Evolutionary conservation across 305 asterid species (phyloP), one percentile per base, ranked within the genome.

Genomic region (Rubia tinctorum): DNA sequence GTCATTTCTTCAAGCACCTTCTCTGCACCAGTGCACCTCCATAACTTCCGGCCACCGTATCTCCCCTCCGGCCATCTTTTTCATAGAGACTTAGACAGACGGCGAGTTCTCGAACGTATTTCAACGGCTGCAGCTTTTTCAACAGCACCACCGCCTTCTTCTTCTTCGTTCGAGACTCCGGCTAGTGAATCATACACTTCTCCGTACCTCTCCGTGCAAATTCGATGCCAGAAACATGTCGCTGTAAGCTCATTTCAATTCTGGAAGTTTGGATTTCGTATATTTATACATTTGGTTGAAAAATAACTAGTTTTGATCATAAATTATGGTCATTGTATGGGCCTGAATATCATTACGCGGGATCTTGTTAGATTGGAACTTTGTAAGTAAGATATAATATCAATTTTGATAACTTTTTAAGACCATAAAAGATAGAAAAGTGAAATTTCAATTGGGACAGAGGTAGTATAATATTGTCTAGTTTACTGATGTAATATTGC

Each of bases 1-100:
- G 90, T 81, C 90, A 84, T 88, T 88, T 93, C 86, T 63, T 83
- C 95, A 93, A 90, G 86, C 95, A 88, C 76, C 84, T 87, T 2
- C 76, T 76, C 39, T 76, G 71, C 85, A n/a, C n/a, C n/a, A n/a
- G n/a, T n/a, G n/a, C n/a, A 58, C 75, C 83, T 58, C 45, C 70
- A 59, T 75, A 80, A 64, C 65, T 78, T 77, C 83, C 81, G 69
- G 68, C 75, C 73, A 62, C 72, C 78, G 62, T 8, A 27, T 69
- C 68, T 80, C 55, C 74, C 45, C 42, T 23, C 67, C 62, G 39
- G 43, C 76, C 37, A 44, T 73, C 68, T 53, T 43, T 43, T 62
- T 76, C n/a, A 12, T 64, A 43, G 68, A 64, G 51, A 66, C n/a
- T 15, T 64, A 43, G 68, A 64, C 51, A 66, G 62, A n/a, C 82